Base-by-base conservation (phyloP, 805 yeast species). In the Zygoascus ofunaensis region DNA sequence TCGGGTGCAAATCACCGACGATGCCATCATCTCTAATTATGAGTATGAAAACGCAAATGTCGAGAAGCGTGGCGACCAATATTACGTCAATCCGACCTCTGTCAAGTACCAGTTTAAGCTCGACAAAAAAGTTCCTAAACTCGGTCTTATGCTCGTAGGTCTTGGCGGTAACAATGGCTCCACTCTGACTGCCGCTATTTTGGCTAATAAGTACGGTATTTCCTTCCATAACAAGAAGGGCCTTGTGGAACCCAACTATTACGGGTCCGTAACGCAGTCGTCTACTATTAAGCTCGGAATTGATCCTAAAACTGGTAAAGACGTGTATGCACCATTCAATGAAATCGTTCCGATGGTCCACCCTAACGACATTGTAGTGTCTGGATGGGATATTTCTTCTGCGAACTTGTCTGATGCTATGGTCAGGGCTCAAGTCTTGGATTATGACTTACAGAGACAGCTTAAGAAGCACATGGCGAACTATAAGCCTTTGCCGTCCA, bases 131-230 rank as follows among this genome's bases (percentile, higher is more conserved):
- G 77, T 80, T 37, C 95, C 95, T 55, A 87, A 82, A 65, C 74
- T 87, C 40, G 97, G 97, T 56, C 71, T 89, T 51, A 66, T 89
- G 78, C 73, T 90, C 50, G 97, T 89, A 30, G 97, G 97, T 55
- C 73, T 89, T 53, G 97, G 97, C 56, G 97, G 97, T 66, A 89
- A 89, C 73, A 89, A 89, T 61, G 97, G 97, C 65, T 75, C 96
- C 47, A 89, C 97, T 12, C 73, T 90, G 52, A 77, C 87, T 44
- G 87, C 90, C 37, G 81, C 96, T 7, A 72, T 80, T 42, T 75
- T 83, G 53, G 95, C 97, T 48, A 89, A 89, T 72, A 86, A 81
- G 58, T 73, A 84, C 62, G 74, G 83, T 50, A 63, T 89, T 51
- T 65, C 76, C 42, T 89, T 89, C 70, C 79, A 84, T 60, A 87